Percentiles rank a stretch among this genome's conserved stretches.
phyloP scores from a whole-genome alignment of 164 flowering plant genomes.

The Buxus sempervirens region DNA sequence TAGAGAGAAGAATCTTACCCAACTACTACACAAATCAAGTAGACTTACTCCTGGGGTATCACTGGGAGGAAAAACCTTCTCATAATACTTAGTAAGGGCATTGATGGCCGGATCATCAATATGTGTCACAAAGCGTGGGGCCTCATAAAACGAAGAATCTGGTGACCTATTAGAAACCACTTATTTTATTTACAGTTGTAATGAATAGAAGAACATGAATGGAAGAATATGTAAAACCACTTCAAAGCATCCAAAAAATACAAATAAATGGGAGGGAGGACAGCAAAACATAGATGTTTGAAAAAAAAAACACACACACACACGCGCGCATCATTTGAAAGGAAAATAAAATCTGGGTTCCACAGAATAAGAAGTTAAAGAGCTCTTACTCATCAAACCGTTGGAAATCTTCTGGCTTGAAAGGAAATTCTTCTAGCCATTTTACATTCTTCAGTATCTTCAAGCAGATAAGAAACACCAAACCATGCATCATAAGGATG shows the following conservation, averaged over 20 bases:
- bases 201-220: not conserved
- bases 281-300: not conserved
- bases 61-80: constrained; percentile 84
- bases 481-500: not conserved
- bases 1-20: constrained; percentile 50
- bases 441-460: constrained; percentile 79
- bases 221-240: not conserved
- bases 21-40: constrained; percentile 93
- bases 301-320: not conserved
- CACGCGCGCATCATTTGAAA: not conserved
- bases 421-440: constrained; percentile 90
- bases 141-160: constrained; percentile 71
- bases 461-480: not conserved
- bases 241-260: not conserved
- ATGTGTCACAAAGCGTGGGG: constrained; percentile 91
- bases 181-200: not conserved
- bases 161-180: constrained; percentile 48
- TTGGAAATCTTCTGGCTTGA: constrained; percentile 84
- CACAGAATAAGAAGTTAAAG: constrained; percentile 9
- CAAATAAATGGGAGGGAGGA: not conserved
- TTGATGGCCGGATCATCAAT: constrained; percentile 94
- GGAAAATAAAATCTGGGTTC: not conserved
- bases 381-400: constrained; percentile 76
- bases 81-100: constrained; percentile 83
- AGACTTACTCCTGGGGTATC: constrained; percentile 73